Evolutionary conservation across 768 basidiomycete genomes (phyloP).

Genomic region (Suillus fuscotomentosus): DNA sequence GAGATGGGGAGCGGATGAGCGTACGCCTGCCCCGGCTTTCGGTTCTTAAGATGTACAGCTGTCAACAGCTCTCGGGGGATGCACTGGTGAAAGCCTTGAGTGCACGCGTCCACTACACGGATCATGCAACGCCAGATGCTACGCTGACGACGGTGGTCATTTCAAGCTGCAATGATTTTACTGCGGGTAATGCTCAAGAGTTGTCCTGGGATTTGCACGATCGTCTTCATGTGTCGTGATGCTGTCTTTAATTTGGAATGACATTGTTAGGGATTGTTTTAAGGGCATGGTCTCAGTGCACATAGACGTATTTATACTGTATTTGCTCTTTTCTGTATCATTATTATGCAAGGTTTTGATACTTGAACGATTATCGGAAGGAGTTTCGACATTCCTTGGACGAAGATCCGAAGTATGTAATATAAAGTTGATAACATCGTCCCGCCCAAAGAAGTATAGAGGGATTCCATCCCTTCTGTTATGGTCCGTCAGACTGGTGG

Average conservation of each 20-base stretch:
- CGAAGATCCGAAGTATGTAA: neutral
- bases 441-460: no score
- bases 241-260: neutral
- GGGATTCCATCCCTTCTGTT: neutral
- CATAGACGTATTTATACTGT: neutral
- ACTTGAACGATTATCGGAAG: neutral
- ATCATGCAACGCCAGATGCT: conserved; percentile 26
- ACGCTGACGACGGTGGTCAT: conserved; percentile 26
- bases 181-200: conserved; percentile 16
- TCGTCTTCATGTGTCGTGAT: conserved; percentile 25
- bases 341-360: neutral
- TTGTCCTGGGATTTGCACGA: conserved; percentile 25
- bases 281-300: neutral
- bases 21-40: conserved; percentile 57
- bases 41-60: conserved; percentile 54
- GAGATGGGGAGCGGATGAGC: conserved; percentile 16
- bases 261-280: conserved; percentile 6
- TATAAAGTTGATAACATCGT: no score
- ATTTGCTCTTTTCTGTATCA: conserved; percentile 1
- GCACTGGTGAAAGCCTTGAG: conserved; percentile 53
- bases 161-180: conserved; percentile 22
- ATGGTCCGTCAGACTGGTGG: neutral
- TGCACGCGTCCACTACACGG: conserved; percentile 44
- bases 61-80: conserved; percentile 60
- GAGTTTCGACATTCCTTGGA: neutral